These are phyloP conservation scores for Eucalyptus erythrocorys DNA, from an alignment of 345 rosid species.

Conservation along the genomic window DNA sequence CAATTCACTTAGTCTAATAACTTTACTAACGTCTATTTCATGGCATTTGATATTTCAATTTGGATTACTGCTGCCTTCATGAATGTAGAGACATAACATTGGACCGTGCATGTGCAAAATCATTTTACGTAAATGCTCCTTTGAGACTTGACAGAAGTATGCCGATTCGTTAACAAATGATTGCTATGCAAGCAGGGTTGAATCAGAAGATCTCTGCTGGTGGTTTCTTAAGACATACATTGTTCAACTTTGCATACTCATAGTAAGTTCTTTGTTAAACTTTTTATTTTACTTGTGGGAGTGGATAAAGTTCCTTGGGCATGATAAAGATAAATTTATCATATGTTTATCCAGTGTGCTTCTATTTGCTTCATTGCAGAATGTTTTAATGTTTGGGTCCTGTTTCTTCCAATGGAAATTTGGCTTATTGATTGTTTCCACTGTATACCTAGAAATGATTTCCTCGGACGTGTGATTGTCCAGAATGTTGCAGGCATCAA, in stretches of 20 bases:
- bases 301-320: background rate
- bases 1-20: background rate
- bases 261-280: constrained; percentile 36
- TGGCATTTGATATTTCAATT: background rate
- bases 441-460: background rate
- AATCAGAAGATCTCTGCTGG: constrained; percentile 74
- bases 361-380: background rate
- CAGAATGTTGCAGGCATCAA: background rate
- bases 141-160: background rate
- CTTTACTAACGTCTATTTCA: background rate
- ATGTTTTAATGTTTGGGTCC: background rate
- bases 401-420: background rate
- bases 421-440: background rate
- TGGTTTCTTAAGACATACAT: constrained; percentile 36
- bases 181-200: constrained; percentile 42
- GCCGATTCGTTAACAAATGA: background rate
- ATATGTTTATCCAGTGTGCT: background rate
- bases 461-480: background rate
- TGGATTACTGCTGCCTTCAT: background rate
- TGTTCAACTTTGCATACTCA: constrained; percentile 67
- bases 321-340: background rate
- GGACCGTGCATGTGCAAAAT: background rate
- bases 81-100: background rate
- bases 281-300: background rate
- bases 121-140: background rate